A percentile compares a stretch with the other conserved stretches of the same genome.
These are phyloP conservation scores for Mucor racemosus DNA, from an alignment of 371 early-diverging fungal species.

Conservation along the genomic window DNA sequence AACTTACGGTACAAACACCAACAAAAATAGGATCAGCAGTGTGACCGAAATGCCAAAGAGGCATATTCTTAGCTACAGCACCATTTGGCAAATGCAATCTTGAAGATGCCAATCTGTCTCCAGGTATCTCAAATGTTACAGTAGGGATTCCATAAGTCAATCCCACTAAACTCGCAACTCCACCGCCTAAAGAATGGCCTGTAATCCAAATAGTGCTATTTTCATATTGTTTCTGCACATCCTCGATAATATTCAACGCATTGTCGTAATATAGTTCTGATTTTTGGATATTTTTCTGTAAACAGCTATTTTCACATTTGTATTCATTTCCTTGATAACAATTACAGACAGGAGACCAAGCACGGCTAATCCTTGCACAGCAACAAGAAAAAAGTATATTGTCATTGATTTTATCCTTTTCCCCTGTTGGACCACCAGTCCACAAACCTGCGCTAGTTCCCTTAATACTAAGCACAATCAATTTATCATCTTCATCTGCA, in stretches of 20 bases:
- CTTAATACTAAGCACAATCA: conserved; percentile 87
- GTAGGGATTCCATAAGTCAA: conserved; percentile 87
- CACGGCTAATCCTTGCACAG: conserved; percentile 86
- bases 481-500: conserved; percentile 64
- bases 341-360: conserved; percentile 86
- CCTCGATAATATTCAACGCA: conserved; percentile 55
- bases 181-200: conserved; percentile 95
- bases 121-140: conserved; percentile 88
- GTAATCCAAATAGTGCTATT: conserved; percentile 81
- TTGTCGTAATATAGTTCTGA: conserved; percentile 82
- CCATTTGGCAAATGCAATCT: conserved; percentile 79
- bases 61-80: conserved; percentile 56
- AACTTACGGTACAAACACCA: conserved; percentile 79
- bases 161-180: conserved; percentile 79
- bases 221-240: conserved; percentile 70
- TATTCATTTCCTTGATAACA: conserved; percentile 65
- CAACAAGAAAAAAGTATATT: conserved; percentile 97
- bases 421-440: conserved; percentile 77
- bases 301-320: conserved; percentile 69
- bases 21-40: conserved; percentile 92
- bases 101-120: conserved; percentile 79
- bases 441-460: conserved; percentile 84
- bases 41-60: conserved; percentile 93
- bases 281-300: conserved; percentile 62
- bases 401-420: conserved; percentile 87